Evolutionary conservation across 148 eudicot species (phyloP).

Genomic region (Oxyria digyna): DNA sequence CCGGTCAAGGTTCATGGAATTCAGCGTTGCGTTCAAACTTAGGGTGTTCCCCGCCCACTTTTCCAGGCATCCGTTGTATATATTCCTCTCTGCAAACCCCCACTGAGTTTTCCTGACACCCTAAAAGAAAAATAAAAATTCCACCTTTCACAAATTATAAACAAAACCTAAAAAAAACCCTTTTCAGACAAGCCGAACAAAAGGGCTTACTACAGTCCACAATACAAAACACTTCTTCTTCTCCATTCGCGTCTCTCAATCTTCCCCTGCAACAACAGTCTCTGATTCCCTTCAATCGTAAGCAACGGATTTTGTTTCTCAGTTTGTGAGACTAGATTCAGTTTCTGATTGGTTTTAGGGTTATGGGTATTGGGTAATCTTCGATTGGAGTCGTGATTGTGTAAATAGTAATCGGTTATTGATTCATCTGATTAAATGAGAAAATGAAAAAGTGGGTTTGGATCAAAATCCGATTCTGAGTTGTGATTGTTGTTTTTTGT

Average conservation of each 20-base stretch:
- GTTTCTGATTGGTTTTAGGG: background rate
- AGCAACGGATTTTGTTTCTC: background rate
- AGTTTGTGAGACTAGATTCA: background rate
- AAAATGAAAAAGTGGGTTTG: background rate
- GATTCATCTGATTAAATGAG: background rate
- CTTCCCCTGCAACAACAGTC: background rate
- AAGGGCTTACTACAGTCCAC: no score
- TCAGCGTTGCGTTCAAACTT: slow-evolving; percentile 4
- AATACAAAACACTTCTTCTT: background rate
- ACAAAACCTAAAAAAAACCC: background rate
- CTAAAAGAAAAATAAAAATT: background rate
- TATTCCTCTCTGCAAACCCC: background rate
- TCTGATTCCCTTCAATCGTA: background rate
- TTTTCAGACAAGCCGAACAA: background rate
- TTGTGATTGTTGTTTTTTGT: background rate
- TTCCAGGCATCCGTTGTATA: slow-evolving; percentile 7
- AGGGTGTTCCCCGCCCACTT: background rate
- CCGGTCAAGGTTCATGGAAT: slow-evolving; percentile 4
- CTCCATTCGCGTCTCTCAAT: background rate
- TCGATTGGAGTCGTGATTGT: background rate
- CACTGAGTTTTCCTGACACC: background rate
- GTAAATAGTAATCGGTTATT: background rate
- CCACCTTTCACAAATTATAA: background rate
- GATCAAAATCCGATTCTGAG: background rate
- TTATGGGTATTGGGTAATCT: background rate